These are phyloP conservation scores for Clitoria ternatea DNA, from an alignment of 306 rosid species.

Conservation along the genomic window DNA sequence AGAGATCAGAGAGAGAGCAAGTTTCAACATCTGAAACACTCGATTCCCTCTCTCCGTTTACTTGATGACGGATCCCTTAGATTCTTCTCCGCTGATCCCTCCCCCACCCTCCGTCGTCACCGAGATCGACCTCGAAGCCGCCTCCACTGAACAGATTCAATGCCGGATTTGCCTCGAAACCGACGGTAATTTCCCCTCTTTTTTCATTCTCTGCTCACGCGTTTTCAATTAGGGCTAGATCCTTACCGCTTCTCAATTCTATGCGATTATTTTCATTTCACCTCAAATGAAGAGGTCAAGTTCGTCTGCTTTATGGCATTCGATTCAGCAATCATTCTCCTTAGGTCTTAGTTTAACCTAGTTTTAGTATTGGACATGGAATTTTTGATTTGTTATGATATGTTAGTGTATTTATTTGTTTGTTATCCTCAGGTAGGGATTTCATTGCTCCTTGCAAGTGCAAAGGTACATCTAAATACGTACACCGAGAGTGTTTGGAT, in stretches of 20 bases:
- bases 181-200: slow-evolving; percentile 44
- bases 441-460: slow-evolving; percentile 86
- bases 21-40: no score
- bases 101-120: slow-evolving; percentile 45
- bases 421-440: slow-evolving; percentile 50
- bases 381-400: not conserved
- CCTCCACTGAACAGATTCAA: slow-evolving; percentile 69
- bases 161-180: slow-evolving; percentile 88
- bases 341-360: no score
- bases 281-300: not conserved
- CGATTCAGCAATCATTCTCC: no score
- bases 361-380: no score
- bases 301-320: not conserved
- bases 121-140: slow-evolving; percentile 87
- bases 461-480: slow-evolving; percentile 80
- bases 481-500: slow-evolving; percentile 79
- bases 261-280: not conserved
- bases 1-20: no score
- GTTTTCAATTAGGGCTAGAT: not conserved
- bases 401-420: not conserved
- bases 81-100: slow-evolving; percentile 55
- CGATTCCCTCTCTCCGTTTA: not conserved
- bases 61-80: slow-evolving; percentile 43
- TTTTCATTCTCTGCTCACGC: not conserved
- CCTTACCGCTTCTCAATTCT: not conserved